Evolutionary conservation across 139 green algal genomes (phyloP).

Genomic region (Asterochloris erici): DNA sequence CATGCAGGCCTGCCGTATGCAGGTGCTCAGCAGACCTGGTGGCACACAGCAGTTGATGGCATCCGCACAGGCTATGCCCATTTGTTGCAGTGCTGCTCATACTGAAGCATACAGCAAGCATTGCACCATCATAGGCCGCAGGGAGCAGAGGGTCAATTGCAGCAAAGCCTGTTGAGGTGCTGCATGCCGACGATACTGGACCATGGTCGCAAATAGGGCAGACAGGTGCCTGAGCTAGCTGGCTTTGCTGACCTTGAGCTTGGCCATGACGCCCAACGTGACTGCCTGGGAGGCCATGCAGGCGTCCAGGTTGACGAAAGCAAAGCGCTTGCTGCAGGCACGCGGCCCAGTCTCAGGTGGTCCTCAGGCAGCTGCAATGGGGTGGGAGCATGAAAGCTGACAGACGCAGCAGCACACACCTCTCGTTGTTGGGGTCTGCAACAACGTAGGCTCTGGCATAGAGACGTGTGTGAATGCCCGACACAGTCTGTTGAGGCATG

Average conservation of each 20-base stretch:
- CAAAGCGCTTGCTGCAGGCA: conserved; percentile 49
- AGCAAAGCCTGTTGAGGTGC: too few species aligned
- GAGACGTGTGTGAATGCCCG: conserved; percentile 73
- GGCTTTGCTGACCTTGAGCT: conserved; percentile 43
- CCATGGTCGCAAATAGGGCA: too few species aligned
- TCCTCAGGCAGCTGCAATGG: neutral
- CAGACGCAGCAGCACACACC: conserved; percentile 13
- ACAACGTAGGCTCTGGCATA: conserved; percentile 73
- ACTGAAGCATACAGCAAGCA: too few species aligned
- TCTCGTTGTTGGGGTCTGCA: conserved; percentile 31
- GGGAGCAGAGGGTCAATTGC: too few species aligned
- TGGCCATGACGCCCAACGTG: conserved; percentile 59
- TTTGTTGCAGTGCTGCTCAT: too few species aligned
- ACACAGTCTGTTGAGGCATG: conserved; percentile 59
- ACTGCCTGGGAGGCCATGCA: conserved; percentile 86
- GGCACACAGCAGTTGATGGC: too few species aligned
- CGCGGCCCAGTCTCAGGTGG: neutral
- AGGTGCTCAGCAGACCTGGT: neutral
- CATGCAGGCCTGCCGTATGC: neutral
- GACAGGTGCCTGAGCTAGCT: too few species aligned
- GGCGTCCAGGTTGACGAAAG: conserved; percentile 81
- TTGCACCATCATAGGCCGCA: too few species aligned
- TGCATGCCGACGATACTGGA: too few species aligned
- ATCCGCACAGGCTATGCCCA: too few species aligned
- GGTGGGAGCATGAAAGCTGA: neutral